Conservation (phyloP, 805 yeast species). For the Isabelozyma rhagii region DNA sequence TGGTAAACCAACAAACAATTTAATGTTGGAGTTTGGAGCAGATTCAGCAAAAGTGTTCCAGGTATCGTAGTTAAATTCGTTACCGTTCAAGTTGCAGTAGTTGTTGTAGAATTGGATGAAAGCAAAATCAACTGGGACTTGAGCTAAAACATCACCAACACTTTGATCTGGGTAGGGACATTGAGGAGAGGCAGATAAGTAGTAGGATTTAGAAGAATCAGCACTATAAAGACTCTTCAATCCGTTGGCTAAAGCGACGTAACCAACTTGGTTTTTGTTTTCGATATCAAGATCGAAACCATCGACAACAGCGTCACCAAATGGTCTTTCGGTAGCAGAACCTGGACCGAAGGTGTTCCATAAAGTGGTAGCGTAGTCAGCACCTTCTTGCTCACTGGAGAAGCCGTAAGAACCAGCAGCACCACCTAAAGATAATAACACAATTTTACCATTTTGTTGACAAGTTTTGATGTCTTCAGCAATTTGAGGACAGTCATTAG, state of each 20-base stretch:
- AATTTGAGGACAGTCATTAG: conserved; percentile 19
- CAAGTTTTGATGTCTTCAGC: conserved; percentile 68
- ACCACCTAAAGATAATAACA: conserved; percentile 66
- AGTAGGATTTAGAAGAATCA: conserved; percentile 52
- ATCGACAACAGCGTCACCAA: conserved; percentile 27
- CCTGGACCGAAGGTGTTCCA: conserved; percentile 37
- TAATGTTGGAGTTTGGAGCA: conserved; percentile 67
- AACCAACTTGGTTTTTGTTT: conserved; percentile 14
- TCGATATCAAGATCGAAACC: conserved; percentile 36
- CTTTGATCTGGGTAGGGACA: conserved; percentile 79
- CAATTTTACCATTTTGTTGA: conserved; percentile 70
- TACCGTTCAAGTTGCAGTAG: conserved; percentile 51
- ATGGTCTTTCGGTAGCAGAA: conserved; percentile 15
- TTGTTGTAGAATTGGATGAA: conserved; percentile 91
- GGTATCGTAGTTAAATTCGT: conserved; percentile 58
- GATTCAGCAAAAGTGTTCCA: conserved; percentile 66
- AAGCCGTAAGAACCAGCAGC: conserved; percentile 44
- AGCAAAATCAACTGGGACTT: conserved; percentile 72
- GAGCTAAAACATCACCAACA: conserved; percentile 24
- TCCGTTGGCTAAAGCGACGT: conserved; percentile 27
- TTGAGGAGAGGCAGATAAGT: conserved; percentile 89
- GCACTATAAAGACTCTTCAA: conserved; percentile 12
- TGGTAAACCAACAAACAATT: conserved; percentile 74
- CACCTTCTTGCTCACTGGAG: conserved; percentile 49
- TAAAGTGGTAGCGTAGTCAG: conserved; percentile 41